These are phyloP conservation scores for Arthrobotrys pseudoclavata DNA, from an alignment of 2,329 filamentous ascomycete species.

Conservation along the genomic window DNA sequence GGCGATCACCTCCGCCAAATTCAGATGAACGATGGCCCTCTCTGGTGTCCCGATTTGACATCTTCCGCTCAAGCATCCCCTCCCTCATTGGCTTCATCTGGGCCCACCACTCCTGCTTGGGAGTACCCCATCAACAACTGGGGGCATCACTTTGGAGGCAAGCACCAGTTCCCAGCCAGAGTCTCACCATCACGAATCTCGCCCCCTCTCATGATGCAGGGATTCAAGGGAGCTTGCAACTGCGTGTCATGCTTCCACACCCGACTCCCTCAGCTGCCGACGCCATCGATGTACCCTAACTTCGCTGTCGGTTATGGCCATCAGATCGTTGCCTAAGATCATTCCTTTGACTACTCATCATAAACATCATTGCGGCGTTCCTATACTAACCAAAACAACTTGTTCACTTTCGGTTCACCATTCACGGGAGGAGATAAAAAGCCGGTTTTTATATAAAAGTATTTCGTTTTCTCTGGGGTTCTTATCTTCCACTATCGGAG, in stretches of 20 bases:
- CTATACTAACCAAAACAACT: slow-evolving; percentile 54
- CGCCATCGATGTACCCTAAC: slow-evolving; percentile 44
- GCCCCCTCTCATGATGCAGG: slow-evolving; percentile 64
- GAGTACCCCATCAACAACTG: slow-evolving; percentile 67
- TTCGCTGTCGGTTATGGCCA: slow-evolving; percentile 55
- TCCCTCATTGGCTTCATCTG: slow-evolving; percentile 71
- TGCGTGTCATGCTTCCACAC: slow-evolving; percentile 68
- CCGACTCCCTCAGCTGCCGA: slow-evolving; percentile 22
- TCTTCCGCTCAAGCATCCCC: slow-evolving; percentile 68
- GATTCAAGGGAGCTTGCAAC: slow-evolving; percentile 67
- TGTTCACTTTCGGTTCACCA: slow-evolving; percentile 24
- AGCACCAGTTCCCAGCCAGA: slow-evolving; percentile 69
- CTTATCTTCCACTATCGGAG: slow-evolving; percentile 64
- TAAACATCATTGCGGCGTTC: slow-evolving; percentile 63
- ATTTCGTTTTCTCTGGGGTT: slow-evolving; percentile 38
- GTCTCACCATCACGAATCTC: slow-evolving; percentile 63
- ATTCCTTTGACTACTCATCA: slow-evolving; percentile 53
- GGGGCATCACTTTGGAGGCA: slow-evolving; percentile 70
- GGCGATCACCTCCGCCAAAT: slow-evolving; percentile 64
- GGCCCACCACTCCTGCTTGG: slow-evolving; percentile 71
- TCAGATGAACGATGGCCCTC: slow-evolving; percentile 67
- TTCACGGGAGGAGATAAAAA: slow-evolving; percentile 63
- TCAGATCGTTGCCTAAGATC: slow-evolving; percentile 58
- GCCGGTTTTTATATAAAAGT: slow-evolving; percentile 53
- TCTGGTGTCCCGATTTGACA: slow-evolving; percentile 63